Evolutionary conservation across 805 yeast genomes (phyloP), one percentile per base, ranked within the genome.

Genomic region (Kazachstania martiniae): DNA sequence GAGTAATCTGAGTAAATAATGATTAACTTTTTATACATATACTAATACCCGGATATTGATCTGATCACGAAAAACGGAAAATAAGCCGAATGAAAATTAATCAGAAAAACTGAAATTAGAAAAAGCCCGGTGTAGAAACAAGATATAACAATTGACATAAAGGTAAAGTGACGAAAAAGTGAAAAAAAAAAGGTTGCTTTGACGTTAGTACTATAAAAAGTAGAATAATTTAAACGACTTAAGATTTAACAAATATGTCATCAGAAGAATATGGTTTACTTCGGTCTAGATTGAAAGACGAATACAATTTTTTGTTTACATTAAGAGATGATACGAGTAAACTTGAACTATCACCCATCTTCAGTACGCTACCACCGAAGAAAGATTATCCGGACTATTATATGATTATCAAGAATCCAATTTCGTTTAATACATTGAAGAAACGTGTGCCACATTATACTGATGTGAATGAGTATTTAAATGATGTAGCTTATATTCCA

Each of bases 401-500:
- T 61, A 72, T 76, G 44, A 65, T 78, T 34, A 82, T 89, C 49
- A 68, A 66, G 46, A 70, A 70, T 31, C 97, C 96, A n/a, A 72
- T 82, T 49, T 82, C 95, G 5, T 69, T 87, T 41, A 75, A 77
- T 43, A 74, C 79, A 40, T 70, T 87, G 36, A 75, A 70, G 36
- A 69, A 75, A 42, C 66, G 71, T 37, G 57, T 82, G 22, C 72
- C 72, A 37, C 58, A 56, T 31, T 87, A 86, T 59, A 53, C 60
- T 4, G 63, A 63, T 28, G 72, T 83, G 1, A 80, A 76, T 44
- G 77, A 74, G 28, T 86, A 84, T 53, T 60, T 87, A 23, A 68
- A 63, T 36, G 95, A 87, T 54, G 52, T 87, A 37, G 84, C 79
- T 1, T 93, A 83, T 54, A 80, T 89, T 32, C 71, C 84, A 1